Evolutionary conservation across 2,329 filamentous ascomycete species (phyloP).

Genomic region (Emmonsia crescens): DNA sequence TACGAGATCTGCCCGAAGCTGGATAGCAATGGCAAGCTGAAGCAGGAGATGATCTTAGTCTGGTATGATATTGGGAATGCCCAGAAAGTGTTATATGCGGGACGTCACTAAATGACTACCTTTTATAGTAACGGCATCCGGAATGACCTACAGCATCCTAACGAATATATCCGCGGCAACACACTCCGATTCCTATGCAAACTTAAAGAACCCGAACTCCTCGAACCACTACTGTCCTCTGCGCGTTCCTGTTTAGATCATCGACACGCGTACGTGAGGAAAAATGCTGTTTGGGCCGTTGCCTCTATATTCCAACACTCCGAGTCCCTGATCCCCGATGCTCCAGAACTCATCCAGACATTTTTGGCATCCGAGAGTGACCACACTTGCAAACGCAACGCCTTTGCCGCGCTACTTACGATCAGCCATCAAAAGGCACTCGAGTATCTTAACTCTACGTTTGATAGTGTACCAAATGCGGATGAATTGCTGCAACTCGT

Average conservation of each 20-base stretch:
- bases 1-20: constrained; percentile 98
- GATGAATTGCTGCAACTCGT: constrained; percentile 89
- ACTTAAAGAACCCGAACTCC: constrained; percentile 85
- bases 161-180: constrained; percentile 96
- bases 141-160: constrained; percentile 92
- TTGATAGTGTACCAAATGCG: constrained; percentile 87
- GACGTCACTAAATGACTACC: neutral
- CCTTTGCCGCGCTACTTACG: constrained; percentile 78
- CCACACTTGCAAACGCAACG: constrained; percentile 94
- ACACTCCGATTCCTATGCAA: constrained; percentile 98
- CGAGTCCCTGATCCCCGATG: constrained; percentile 85
- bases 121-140: constrained; percentile 78
- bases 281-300: constrained; percentile 93
- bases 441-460: constrained; percentile 74
- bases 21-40: constrained; percentile 83
- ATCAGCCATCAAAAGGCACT: constrained; percentile 92
- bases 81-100: neutral
- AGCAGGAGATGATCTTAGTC: constrained; percentile 99
- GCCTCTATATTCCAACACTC: constrained; percentile 87
- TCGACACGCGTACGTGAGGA: constrained; percentile 92
- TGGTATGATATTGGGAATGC: constrained; percentile 51
- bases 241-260: constrained; percentile 89
- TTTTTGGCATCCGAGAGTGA: constrained; percentile 90
- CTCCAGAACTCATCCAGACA: constrained; percentile 76
- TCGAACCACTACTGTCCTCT: constrained; percentile 89